A percentile compares a stretch with the other conserved stretches of the same genome.
phyloP scores from a whole-genome alignment of 208 protist species.

The Trypanosoma lewisi region DNA sequence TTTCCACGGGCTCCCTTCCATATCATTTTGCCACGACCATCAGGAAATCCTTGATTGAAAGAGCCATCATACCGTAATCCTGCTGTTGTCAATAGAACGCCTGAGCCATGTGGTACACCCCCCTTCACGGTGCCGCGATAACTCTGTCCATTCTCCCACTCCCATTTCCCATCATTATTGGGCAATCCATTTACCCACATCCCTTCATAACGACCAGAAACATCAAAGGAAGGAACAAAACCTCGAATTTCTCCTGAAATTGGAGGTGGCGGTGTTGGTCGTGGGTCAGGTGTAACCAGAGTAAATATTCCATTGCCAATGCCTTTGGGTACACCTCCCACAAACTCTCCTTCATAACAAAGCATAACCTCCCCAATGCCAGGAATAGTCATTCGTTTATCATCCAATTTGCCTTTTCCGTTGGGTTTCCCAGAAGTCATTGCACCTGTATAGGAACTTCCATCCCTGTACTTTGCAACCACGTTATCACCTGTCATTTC shows the following conservation, averaged over 20 bases:
- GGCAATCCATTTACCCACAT: conserved; percentile 56
- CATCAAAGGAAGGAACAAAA: conserved; percentile 16
- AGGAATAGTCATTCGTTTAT: conserved; percentile 30
- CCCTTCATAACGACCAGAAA: conserved; percentile 63
- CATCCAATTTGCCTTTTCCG: conserved; percentile 53
- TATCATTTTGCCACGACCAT: conserved; percentile 35
- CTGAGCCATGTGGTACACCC: conserved; percentile 52
- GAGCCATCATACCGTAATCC: conserved; percentile 57
- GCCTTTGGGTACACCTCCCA: conserved; percentile 62
- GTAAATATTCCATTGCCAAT: conserved; percentile 52
- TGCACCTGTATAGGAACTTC: conserved; percentile 60
- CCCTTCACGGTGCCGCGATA: conserved; percentile 51
- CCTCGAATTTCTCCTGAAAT: conserved; percentile 8
- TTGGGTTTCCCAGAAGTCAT: conserved; percentile 52
- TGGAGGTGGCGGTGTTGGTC: not conserved
- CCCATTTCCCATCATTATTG: conserved; percentile 61
- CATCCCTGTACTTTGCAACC: conserved; percentile 46
- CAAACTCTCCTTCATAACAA: conserved; percentile 75
- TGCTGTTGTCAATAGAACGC: conserved; percentile 31
- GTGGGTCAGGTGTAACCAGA: conserved; percentile 15
- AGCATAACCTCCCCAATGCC: conserved; percentile 40
- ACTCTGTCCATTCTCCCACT: conserved; percentile 58
- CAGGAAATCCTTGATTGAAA: conserved; percentile 43
- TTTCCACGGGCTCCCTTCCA: conserved; percentile 17
- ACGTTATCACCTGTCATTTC: conserved; percentile 56